Conservation (phyloP, 805 yeast species). For the Cyberlindnera maritima region DNA sequence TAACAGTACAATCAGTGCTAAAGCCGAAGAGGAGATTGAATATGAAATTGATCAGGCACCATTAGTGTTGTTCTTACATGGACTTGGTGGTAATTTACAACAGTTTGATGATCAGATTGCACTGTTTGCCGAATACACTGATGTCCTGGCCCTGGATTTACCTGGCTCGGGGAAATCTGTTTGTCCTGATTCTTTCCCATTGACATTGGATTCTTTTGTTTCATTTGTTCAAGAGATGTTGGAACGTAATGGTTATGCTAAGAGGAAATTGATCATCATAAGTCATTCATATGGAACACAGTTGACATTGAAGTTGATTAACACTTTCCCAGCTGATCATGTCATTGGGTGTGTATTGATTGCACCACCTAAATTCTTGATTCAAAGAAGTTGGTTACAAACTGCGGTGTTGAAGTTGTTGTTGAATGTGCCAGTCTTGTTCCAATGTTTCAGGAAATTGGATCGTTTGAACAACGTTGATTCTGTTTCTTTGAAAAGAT, state of each 20-base stretch:
- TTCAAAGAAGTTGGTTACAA: conserved; percentile 6
- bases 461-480: conserved; percentile 26
- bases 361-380: conserved; percentile 44
- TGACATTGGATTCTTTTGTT: conserved; percentile 19
- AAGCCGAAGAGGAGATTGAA: conserved; percentile 10
- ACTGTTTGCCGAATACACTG: conserved; percentile 53
- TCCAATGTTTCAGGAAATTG: conserved; percentile 24
- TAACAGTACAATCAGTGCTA: conserved; percentile 2
- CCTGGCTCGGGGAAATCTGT: conserved; percentile 75
- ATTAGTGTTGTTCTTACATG: conserved; percentile 70
- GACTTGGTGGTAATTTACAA: conserved; percentile 85
- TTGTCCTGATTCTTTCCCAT: conserved; percentile 6
- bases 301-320: conserved; percentile 42
- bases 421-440: conserved; percentile 11
- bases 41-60: conserved; percentile 46
- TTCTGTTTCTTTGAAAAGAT: conserved; percentile 20
- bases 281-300: conserved; percentile 80
- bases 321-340: neutral
- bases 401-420: conserved; percentile 2
- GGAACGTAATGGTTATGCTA: conserved; percentile 4
- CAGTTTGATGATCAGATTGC: conserved; percentile 74
- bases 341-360: conserved; percentile 33
- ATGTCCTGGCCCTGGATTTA: conserved; percentile 69
- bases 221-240: conserved; percentile 14
- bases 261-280: conserved; percentile 39